Evolutionary conservation across 192 early-diverging fungal species (phyloP), one percentile per base, ranked within the genome.

Genomic region (Phlyctochytrium planicorne): DNA sequence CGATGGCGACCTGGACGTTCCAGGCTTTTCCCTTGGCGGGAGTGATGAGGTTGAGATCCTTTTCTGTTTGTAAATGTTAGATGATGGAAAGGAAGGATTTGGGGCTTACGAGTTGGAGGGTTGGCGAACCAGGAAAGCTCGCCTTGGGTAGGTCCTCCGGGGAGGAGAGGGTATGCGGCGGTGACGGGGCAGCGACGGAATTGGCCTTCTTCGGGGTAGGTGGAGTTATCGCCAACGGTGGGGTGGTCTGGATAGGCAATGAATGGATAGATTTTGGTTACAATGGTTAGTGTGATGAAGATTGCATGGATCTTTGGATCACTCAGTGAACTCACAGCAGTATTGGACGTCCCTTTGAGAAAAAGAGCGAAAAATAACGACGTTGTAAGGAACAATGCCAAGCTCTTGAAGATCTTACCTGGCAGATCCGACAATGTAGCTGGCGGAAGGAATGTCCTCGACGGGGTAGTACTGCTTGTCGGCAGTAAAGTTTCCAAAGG

Each of bases 211-310:
- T 34, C 14, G 23, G 40, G 12, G 24, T 62, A 62, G n/a, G 64
- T 65, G 30, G 64, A 55, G 31, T 57, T 55, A n/a, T 65, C 64
- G 10, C 4, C n/a, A 6, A n/a, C 23, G 31, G 64, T 65, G 40
- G 50, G 50, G 23, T 32, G 64, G 29, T 65, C n/a, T n/a, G n/a
- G n/a, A n/a, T n/a, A n/a, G n/a, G n/a, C n/a, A n/a, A n/a, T n/a
- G n/a, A n/a, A n/a, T n/a, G n/a, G n/a, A n/a, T n/a, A n/a, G n/a
- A n/a, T n/a, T n/a, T n/a, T n/a, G n/a, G n/a, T n/a, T n/a, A n/a
- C n/a, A n/a, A n/a, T n/a, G n/a, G n/a, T n/a, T n/a, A n/a, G n/a
- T n/a, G n/a, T n/a, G n/a, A n/a, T n/a, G n/a, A n/a, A n/a, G n/a
- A n/a, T n/a, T n/a, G n/a, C n/a, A n/a, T n/a, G n/a, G n/a, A n/a